Evolutionary conservation across 2,329 filamentous ascomycete species (phyloP).

Genomic region (Didymella glomerata): DNA sequence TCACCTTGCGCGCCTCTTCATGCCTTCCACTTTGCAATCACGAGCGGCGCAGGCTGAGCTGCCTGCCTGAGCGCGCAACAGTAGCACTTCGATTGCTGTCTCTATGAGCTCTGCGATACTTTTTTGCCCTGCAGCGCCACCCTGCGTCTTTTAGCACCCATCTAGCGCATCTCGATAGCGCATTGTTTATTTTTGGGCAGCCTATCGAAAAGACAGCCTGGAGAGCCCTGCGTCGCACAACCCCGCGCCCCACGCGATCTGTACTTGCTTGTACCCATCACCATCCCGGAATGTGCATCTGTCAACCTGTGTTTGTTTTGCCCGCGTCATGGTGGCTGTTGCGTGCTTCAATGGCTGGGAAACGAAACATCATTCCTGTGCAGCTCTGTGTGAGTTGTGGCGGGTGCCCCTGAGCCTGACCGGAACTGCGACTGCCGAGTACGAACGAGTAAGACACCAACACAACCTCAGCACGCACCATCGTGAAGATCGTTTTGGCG

Average conservation of each 20-base stretch:
- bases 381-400: conserved; percentile 1
- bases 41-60: conserved; percentile 8
- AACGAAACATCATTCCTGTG: conserved; percentile 8
- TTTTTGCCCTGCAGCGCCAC: conserved; percentile 15
- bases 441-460: conserved; percentile 19
- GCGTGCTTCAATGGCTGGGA: conserved; percentile 7
- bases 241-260: conserved; percentile 20
- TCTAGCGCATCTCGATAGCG: conserved; percentile 5
- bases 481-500: conserved; percentile 8
- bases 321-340: conserved; percentile 5
- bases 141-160: conserved; percentile 6
- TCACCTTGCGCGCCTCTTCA: conserved; percentile 8
- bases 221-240: conserved; percentile 12
- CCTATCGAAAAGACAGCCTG: conserved; percentile 1
- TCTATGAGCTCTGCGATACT: neutral
- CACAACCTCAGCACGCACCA: conserved; percentile 1
- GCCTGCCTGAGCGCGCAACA: neutral
- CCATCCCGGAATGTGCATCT: conserved; percentile 18
- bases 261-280: conserved; percentile 8
- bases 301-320: conserved; percentile 13
- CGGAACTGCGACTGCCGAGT: conserved; percentile 18
- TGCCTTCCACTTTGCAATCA: conserved; percentile 6
- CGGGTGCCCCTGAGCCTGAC: conserved; percentile 11
- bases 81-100: neutral
- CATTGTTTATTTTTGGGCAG: conserved; percentile 12